Evolutionary conservation across 495 filamentous ascomycete genomes (phyloP).

Genomic region (Daldinia decipiens): DNA sequence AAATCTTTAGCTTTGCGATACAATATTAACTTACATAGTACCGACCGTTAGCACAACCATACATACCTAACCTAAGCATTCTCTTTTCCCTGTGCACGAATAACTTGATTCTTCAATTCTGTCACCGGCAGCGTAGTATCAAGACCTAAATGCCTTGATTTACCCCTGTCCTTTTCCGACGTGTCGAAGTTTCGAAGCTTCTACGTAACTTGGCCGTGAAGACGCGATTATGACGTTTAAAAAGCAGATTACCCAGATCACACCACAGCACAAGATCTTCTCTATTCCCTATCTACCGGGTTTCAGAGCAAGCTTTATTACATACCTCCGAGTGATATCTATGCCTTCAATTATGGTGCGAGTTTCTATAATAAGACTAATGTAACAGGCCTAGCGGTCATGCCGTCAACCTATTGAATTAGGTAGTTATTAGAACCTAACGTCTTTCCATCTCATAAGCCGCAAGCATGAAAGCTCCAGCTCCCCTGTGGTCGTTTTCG

Average conservation of each 20-base stretch:
- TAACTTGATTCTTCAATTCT: neutral
- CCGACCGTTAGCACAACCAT: neutral
- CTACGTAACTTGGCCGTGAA: no score
- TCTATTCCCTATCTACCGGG: no score
- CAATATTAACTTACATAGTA: neutral
- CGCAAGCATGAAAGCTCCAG: slow-evolving; percentile 60
- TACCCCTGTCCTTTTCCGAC: neutral
- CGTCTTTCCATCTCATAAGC: slow-evolving; percentile 58
- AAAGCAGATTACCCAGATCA: no score
- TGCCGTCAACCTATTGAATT: no score
- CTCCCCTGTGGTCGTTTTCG: slow-evolving; percentile 59
- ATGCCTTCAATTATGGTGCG: no score
- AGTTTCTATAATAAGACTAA: no score
- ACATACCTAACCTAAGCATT: neutral
- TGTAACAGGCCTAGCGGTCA: no score
- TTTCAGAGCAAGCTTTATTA: no score
- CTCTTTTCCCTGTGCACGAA: neutral
- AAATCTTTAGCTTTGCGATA: neutral
- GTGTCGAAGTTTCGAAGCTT: neutral
- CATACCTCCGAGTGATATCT: no score
- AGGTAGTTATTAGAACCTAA: neutral
- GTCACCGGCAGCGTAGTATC: neutral
- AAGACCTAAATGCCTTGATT: neutral
- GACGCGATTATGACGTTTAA: no score
- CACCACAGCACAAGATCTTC: no score